Base-by-base conservation (phyloP, 805 yeast genomes). In the Nakazawaea peltata region DNA sequence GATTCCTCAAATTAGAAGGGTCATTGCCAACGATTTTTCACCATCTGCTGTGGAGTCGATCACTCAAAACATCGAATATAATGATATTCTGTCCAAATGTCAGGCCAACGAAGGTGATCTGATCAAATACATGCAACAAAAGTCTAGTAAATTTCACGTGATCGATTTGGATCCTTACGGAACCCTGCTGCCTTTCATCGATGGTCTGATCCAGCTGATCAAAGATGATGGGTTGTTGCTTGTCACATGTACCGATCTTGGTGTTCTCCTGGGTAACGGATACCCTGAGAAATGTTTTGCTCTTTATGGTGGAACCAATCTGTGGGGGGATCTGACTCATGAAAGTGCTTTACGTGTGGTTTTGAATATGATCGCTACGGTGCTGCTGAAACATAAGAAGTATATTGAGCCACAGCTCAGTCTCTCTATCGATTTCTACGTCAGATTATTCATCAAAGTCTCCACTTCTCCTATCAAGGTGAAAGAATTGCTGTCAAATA, bases 91-190 rank as follows among this genome's bases (percentile, higher is more conserved):
- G 6, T 57, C 65, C 19, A 67, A 67, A 19, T 88, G 90, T 15
- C 56, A 51, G 30, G 69, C 92, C 7, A 77, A 82, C 46, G 72
- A 74, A 46, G 95, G 92, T 22, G 97, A 92, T 59, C 98, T 98
- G n/a, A 86, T 82, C 44, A 74, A 73, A 27, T 75, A 71, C 50
- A 85, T 92, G 95, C 65, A 79, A 34, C 50, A 59, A 40, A 53
- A 59, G 43, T 58, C 59, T 48, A 50, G 44, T 10, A 57, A 50
- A 13, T 87, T 81, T 59, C 95, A 92, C 52, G 83, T 85, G 3
- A 75, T 92, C 39, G 99, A 92, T 58, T 67, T 92, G 34, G 99
- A 92, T 57, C 99, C 99, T 0, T 92, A 92, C 53, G 99, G 99
- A 21, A 81, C 97, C 0, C 98, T 96, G 0, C 75, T 96, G 0